A percentile compares a stretch with the other conserved stretches of the same genome.
These are phyloP conservation scores for Lagenidium giganteum DNA, from an alignment of 352 stramenopile species.

Conservation along the genomic window DNA sequence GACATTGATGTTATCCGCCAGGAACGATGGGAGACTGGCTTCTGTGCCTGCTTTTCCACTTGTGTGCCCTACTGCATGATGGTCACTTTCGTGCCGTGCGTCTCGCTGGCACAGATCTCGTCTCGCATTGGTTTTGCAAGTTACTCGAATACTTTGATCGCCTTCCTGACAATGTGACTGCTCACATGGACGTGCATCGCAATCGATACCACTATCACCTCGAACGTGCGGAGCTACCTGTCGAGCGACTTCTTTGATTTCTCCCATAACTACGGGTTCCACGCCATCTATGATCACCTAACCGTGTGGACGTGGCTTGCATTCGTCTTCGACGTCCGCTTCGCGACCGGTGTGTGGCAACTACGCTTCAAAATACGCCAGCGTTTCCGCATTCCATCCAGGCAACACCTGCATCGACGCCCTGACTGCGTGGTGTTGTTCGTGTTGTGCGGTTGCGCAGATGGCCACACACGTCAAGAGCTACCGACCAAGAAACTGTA, in stretches of 20 bases:
- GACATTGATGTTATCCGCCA: too few relatives aligned
- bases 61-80: slow-evolving; percentile 47
- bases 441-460: slow-evolving; percentile 31
- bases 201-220: too few relatives aligned
- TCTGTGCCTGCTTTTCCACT: slow-evolving; percentile 39
- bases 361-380: slow-evolving; percentile 6
- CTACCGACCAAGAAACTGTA: slow-evolving; percentile 32
- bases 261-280: too few relatives aligned
- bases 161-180: too few relatives aligned
- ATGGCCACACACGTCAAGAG: slow-evolving; percentile 43
- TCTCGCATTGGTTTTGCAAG: slow-evolving; percentile 30
- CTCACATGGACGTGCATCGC: too few relatives aligned
- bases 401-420: slow-evolving; percentile 10
- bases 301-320: too few relatives aligned
- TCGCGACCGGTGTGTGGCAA: slow-evolving; percentile 23
- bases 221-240: too few relatives aligned
- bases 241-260: too few relatives aligned
- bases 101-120: slow-evolving; percentile 46
- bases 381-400: slow-evolving; percentile 8
- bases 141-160: too few relatives aligned
- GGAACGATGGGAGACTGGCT: slow-evolving; percentile 27
- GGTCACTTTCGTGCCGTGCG: slow-evolving; percentile 36
- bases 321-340: slow-evolving; percentile 16
- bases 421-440: slow-evolving; percentile 10
- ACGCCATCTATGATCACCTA: too few relatives aligned